Conservation (phyloP, 176 grass and related monocot genomes). For the Oryza brachyantha region DNA sequence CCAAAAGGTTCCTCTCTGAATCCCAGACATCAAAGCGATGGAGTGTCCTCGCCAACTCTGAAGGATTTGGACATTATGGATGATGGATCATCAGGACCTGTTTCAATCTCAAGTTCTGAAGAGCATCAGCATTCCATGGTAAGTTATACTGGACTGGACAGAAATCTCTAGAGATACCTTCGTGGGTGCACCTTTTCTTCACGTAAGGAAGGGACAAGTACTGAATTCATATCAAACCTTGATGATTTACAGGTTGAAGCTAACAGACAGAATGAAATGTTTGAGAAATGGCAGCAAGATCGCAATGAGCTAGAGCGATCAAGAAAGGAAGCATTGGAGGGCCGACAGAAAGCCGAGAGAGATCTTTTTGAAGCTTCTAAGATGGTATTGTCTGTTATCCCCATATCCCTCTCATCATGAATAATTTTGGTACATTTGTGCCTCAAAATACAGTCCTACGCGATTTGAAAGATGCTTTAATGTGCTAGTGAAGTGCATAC, state of each 20-base stretch:
- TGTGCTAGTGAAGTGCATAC: too few species aligned
- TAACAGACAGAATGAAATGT: conserved; percentile 22
- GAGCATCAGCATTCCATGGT: conserved; percentile 40
- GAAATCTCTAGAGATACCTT: neutral
- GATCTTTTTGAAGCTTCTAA: conserved; percentile 48
- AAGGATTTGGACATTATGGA: conserved; percentile 30
- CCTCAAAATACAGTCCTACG: neutral
- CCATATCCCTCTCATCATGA: neutral
- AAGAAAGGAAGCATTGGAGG: conserved; percentile 53
- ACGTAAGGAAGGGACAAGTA: neutral
- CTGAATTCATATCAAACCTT: conserved; percentile 10
- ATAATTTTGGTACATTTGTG: neutral
- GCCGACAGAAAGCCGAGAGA: conserved; percentile 53
- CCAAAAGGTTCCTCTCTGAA: conserved; percentile 18
- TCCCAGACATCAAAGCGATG: conserved; percentile 22
- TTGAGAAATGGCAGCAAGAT: conserved; percentile 38
- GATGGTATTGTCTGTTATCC: conserved; percentile 31
- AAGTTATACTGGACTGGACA: conserved; percentile 16
- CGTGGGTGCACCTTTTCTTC: neutral
- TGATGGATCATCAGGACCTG: conserved; percentile 14
- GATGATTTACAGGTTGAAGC: conserved; percentile 36
- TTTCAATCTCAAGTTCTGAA: conserved; percentile 21
- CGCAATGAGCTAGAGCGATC: conserved; percentile 39
- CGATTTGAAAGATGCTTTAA: too few species aligned
- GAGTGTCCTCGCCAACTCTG: conserved; percentile 1